These are phyloP conservation scores for Podaxis rugospora DNA, from an alignment of 768 basidiomycete species.

Conservation along the genomic window DNA sequence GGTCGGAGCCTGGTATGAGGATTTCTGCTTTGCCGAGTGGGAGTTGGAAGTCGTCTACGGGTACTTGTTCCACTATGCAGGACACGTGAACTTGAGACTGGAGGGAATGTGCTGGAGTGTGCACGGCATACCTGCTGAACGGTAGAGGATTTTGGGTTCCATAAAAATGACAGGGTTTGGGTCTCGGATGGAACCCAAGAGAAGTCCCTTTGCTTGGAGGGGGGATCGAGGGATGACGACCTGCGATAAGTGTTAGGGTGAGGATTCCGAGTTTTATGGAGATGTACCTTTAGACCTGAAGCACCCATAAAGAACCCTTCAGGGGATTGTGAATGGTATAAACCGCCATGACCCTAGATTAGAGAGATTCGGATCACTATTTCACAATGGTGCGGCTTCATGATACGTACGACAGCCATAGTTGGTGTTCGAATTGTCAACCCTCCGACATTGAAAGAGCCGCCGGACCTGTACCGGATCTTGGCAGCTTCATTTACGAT, in stretches of 20 bases:
- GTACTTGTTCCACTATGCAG: slow-evolving; percentile 81
- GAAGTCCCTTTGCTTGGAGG: slow-evolving; percentile 91
- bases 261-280: background rate
- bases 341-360: slow-evolving; percentile 68
- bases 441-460: slow-evolving; percentile 75
- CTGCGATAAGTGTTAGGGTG: slow-evolving; percentile 23
- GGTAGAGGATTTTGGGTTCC: slow-evolving; percentile 92
- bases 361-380: background rate
- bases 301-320: slow-evolving; percentile 95
- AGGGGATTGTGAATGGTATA: slow-evolving; percentile 94
- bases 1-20: slow-evolving; percentile 68
- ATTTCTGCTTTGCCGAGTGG: slow-evolving; percentile 80
- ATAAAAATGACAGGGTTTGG: slow-evolving; percentile 94
- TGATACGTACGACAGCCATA: slow-evolving; percentile 70
- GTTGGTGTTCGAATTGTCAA: slow-evolving; percentile 83
- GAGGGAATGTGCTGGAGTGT: background rate
- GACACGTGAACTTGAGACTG: slow-evolving; percentile 1
- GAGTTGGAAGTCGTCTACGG: slow-evolving; percentile 80
- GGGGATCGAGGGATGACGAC: slow-evolving; percentile 94
- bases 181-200: slow-evolving; percentile 84
- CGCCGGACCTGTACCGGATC: slow-evolving; percentile 85
- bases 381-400: slow-evolving; percentile 15
- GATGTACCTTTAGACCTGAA: slow-evolving; percentile 73
- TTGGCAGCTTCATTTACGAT: slow-evolving; percentile 96
- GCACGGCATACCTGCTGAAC: slow-evolving; percentile 61